Evolutionary conservation across 495 filamentous ascomycete genomes (phyloP).

Genomic region (Aspergillus ostianus): DNA sequence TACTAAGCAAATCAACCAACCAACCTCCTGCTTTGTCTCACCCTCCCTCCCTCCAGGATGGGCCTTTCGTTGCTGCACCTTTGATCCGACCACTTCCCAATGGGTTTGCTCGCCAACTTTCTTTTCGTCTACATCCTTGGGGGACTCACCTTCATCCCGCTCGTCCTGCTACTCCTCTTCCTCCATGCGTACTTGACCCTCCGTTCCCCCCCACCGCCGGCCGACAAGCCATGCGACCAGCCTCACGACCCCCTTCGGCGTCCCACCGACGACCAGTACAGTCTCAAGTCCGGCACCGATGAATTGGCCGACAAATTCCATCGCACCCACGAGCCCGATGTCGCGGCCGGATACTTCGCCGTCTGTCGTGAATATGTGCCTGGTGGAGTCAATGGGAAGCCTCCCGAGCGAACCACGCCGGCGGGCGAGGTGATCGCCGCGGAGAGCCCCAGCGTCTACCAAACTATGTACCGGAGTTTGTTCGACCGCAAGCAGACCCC

Average conservation of each 20-base stretch:
- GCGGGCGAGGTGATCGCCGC: slow-evolving; percentile 66
- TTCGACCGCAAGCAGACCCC: slow-evolving; percentile 77
- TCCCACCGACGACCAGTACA: slow-evolving; percentile 47
- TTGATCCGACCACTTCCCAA: slow-evolving; percentile 44
- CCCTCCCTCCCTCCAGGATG: slow-evolving; percentile 24
- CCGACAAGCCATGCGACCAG: slow-evolving; percentile 43
- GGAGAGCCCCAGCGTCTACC: slow-evolving; percentile 90
- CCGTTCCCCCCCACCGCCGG: slow-evolving; percentile 39
- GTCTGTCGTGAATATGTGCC: slow-evolving; percentile 91
- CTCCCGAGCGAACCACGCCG: slow-evolving; percentile 82
- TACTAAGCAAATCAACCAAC: neutral
- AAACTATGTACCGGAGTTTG: slow-evolving; percentile 94
- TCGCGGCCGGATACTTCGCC: slow-evolving; percentile 90
- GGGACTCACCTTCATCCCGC: slow-evolving; percentile 85
- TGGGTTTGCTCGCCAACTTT: slow-evolving; percentile 69
- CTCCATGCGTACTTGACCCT: slow-evolving; percentile 69
- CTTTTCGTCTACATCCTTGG: slow-evolving; percentile 80
- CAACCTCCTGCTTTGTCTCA: slow-evolving; percentile 15
- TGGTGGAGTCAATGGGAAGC: slow-evolving; percentile 84
- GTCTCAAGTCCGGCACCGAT: slow-evolving; percentile 48
- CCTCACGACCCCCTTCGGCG: slow-evolving; percentile 27
- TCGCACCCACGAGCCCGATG: slow-evolving; percentile 69
- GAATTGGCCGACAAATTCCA: slow-evolving; percentile 55
- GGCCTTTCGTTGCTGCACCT: slow-evolving; percentile 32
- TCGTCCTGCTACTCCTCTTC: slow-evolving; percentile 62